Base-by-base conservation (phyloP, 768 basidiomycete species). In the Amanita inopinata region DNA sequence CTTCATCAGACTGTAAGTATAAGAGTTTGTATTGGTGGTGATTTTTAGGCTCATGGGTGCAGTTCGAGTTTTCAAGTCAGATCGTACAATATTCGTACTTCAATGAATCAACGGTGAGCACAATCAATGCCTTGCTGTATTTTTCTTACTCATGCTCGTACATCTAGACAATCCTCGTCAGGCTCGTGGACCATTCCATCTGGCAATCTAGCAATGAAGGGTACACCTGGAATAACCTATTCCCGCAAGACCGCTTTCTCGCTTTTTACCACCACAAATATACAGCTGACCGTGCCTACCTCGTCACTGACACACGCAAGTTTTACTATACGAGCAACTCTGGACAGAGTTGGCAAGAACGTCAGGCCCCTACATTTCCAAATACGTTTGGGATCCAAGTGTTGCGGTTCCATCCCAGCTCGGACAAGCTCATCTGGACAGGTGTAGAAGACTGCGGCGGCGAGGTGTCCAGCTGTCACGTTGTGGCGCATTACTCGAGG, bases 151-250 rank as follows among this genome's bases (percentile, higher is more conserved):
- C 28, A 54, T 32, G 49, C n/a, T 35, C 28, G 17, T 18, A 33
- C 31, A 42, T 47, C 0, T 52, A 88, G 75, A 92, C 91, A 0
- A 74, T 98, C 43, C 74, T 99, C 23, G 78, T 88, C 30, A 81
- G 87, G 4, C 71, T 96, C 2, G 57, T 59, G 1, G 91, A 98
- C 54, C 61, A 77, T 47, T 71, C 75, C 0, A 69, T 98, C 41
- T 98, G 90, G 90, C 92, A 97, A 64, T 96, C 91, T 1, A 78
- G 77, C 53, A 97, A 92, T 56, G 93, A 99, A 61, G 96, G 94
- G 1, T 91, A 89, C 61, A 80, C 80, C 0, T 99, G 94, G 93
- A 70, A 71, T 32, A 80, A 78, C 46, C 69, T 81, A 10, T 63
- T 58, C 55, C 70, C 76, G 0, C 67, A 65, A 1, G 68, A 81